Percentiles rank a stretch among this genome's conserved stretches.
Evolutionary conservation across 2,329 filamentous ascomycete species (phyloP).

Genomic region (Cladosporium sp.): DNA sequence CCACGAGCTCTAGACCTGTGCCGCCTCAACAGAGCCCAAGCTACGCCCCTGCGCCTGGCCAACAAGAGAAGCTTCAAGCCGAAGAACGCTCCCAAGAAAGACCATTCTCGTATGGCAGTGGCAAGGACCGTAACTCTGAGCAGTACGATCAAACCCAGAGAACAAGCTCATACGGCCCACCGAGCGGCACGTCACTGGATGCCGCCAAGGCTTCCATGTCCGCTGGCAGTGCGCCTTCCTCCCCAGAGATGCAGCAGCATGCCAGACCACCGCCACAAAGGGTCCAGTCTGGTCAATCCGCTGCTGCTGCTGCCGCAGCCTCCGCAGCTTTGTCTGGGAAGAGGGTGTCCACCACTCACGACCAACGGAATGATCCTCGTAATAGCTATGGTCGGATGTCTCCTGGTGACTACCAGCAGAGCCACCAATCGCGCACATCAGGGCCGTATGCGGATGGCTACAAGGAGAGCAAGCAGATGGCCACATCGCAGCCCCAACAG

Average conservation of each 20-base stretch:
- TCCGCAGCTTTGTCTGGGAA: constrained; percentile 39
- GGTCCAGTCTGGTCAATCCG: constrained; percentile 46
- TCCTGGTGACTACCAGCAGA: constrained; percentile 31
- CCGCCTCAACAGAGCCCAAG: constrained; percentile 36
- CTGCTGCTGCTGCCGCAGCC: constrained; percentile 45
- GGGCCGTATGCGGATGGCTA: constrained; percentile 33
- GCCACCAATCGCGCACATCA: constrained; percentile 19
- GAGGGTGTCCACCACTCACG: constrained; percentile 36
- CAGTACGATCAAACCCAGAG: constrained; percentile 35
- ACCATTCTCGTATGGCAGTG: constrained; percentile 41
- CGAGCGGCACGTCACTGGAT: constrained; percentile 39
- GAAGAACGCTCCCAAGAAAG: constrained; percentile 12
- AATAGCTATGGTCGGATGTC: constrained; percentile 40
- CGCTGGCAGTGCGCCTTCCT: constrained; percentile 33
- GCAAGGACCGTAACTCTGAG: constrained; percentile 37
- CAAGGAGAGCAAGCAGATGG: constrained; percentile 21
- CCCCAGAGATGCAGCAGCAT: constrained; percentile 42
- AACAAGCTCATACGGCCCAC: constrained; percentile 36
- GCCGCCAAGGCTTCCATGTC: constrained; percentile 46
- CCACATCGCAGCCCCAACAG: constrained; percentile 38
- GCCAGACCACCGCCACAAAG: constrained; percentile 43
- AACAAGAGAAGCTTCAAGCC: constrained; percentile 33
- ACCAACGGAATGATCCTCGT: constrained; percentile 25
- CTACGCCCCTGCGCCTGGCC: constrained; percentile 29
- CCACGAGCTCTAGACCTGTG: constrained; percentile 38